These are phyloP conservation scores for Panicum hallii DNA, from an alignment of 202 grass and related monocot species.

Conservation along the genomic window DNA sequence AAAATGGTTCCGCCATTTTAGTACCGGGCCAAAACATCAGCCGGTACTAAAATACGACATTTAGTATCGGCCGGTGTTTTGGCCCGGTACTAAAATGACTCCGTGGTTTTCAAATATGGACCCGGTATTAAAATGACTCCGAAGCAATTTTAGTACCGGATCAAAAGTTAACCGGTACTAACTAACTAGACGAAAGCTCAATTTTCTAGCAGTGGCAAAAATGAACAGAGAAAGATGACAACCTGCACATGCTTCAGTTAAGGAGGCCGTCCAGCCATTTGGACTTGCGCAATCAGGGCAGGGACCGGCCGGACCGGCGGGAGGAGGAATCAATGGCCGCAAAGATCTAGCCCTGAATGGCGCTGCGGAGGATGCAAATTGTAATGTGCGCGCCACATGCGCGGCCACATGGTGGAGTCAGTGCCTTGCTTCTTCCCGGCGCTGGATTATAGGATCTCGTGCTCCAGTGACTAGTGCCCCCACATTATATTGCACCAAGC, in stretches of 20 bases:
- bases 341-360: slow-evolving; percentile 39
- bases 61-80: too few species aligned
- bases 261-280: neutral
- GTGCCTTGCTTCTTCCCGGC: neutral
- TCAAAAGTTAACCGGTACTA: too few species aligned
- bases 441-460: neutral
- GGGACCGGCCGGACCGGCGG: neutral
- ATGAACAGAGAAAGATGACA: neutral
- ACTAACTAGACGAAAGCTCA: too few species aligned
- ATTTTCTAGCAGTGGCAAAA: neutral
- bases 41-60: too few species aligned
- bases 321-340: slow-evolving; percentile 12
- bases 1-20: too few species aligned
- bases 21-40: too few species aligned
- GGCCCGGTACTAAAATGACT: too few species aligned
- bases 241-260: slow-evolving; percentile 37
- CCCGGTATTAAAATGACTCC: too few species aligned
- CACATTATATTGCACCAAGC: neutral
- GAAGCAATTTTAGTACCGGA: too few species aligned
- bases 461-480: slow-evolving; percentile 21
- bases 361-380: slow-evolving; percentile 30
- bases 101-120: too few species aligned
- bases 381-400: slow-evolving; percentile 37
- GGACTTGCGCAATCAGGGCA: slow-evolving; percentile 25
- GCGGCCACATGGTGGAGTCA: slow-evolving; percentile 2